Conservation (phyloP, 345 rosid genomes). For the Bruguiera sexangula region DNA sequence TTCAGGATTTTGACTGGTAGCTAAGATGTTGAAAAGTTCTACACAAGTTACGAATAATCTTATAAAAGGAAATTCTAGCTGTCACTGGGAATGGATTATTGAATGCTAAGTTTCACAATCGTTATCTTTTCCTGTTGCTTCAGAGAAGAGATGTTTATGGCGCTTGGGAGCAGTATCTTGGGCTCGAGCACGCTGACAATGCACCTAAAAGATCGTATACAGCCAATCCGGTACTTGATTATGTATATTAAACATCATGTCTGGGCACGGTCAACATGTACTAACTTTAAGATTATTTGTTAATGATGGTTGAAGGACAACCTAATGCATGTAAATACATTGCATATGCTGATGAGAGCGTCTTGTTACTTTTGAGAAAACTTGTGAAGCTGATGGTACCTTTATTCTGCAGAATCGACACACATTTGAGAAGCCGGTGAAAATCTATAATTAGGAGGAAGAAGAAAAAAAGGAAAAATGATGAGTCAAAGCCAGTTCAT, state of each 20-base stretch:
- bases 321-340: background rate
- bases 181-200: constrained; percentile 88
- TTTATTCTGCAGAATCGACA: constrained; percentile 26
- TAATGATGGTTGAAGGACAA: background rate
- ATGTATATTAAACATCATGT: background rate
- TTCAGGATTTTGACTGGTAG: too few species aligned
- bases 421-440: constrained; percentile 31
- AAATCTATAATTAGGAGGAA: constrained; percentile 27
- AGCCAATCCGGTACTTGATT: constrained; percentile 61
- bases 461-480: background rate
- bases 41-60: too few species aligned
- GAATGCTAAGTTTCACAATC: background rate
- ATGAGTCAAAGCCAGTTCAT: background rate
- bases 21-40: too few species aligned
- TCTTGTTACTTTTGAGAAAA: background rate
- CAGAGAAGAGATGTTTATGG: constrained; percentile 91
- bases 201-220: constrained; percentile 73
- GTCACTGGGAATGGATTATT: background rate
- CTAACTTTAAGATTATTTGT: background rate
- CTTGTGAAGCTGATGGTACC: background rate
- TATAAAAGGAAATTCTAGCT: background rate
- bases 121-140: background rate
- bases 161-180: constrained; percentile 97
- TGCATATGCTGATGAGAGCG: background rate
- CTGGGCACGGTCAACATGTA: background rate